Conservation (phyloP, 2,329 filamentous ascomycete genomes). For the Colletotrichum chrysophilum region DNA sequence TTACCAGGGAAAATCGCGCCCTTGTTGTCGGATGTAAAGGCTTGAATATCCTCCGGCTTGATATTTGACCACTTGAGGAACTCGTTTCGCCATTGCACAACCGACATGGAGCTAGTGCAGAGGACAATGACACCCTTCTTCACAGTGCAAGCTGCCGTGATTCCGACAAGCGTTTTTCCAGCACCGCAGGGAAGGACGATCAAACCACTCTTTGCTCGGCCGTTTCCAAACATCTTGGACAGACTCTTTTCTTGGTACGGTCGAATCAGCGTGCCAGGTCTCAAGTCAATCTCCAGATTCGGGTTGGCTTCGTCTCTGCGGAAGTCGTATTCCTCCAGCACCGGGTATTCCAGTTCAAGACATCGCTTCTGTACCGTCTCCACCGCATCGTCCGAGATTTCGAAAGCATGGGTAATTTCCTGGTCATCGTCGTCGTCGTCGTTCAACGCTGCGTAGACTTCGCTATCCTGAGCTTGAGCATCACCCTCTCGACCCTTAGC, state of each 20-base stretch:
- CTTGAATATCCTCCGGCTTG: constrained; percentile 88
- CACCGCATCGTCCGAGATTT: constrained; percentile 82
- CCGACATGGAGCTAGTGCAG: constrained; percentile 97
- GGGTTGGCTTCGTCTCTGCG: constrained; percentile 88
- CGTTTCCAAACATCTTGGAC: constrained; percentile 99
- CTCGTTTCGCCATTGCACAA: constrained; percentile 94
- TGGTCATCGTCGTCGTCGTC: constrained; percentile 88
- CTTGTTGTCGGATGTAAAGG: constrained; percentile 95
- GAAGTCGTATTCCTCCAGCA: constrained; percentile 97
- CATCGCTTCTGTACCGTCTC: constrained; percentile 91
- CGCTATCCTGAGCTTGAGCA: constrained; percentile 62
- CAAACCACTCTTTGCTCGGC: constrained; percentile 94
- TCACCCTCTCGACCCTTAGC: constrained; percentile 52
- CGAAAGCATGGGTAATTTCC: constrained; percentile 90
- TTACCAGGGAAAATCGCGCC: constrained; percentile 79
- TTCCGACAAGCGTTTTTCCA: constrained; percentile 97
- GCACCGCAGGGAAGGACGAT: constrained; percentile 97
- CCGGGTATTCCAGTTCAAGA: constrained; percentile 82
- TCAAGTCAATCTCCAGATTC: constrained; percentile 91
- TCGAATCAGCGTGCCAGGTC: constrained; percentile 87
- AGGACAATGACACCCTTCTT: constrained; percentile 96
- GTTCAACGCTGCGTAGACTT: constrained; percentile 75
- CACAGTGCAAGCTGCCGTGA: constrained; percentile 96
- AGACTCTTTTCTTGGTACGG: constrained; percentile 97
- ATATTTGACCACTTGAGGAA: constrained; percentile 99